Conservation (phyloP, 2,329 filamentous ascomycete species). For the Balansia obtecta region DNA sequence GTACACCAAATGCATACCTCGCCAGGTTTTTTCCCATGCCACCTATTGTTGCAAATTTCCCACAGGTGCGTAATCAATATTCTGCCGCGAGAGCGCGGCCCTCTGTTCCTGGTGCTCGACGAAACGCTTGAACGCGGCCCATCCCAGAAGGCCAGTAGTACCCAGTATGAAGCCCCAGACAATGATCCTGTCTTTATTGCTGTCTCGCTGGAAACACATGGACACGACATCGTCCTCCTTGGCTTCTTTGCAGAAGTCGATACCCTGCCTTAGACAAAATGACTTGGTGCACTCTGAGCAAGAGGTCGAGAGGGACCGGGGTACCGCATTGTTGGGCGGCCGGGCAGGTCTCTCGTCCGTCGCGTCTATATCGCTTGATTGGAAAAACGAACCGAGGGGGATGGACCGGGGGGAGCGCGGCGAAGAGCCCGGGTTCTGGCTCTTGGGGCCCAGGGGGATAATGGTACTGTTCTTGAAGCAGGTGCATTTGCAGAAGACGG, state of each 20-base stretch:
- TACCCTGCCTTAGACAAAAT: conserved; percentile 47
- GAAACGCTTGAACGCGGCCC: conserved; percentile 41
- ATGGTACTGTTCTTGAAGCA: conserved; percentile 60
- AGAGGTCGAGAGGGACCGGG: conserved; percentile 29
- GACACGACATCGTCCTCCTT: conserved; percentile 50
- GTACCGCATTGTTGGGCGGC: conserved; percentile 9
- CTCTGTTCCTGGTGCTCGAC: conserved; percentile 26
- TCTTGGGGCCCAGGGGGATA: conserved; percentile 41
- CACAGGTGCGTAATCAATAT: conserved; percentile 17
- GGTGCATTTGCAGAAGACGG: conserved; percentile 58
- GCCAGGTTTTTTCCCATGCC: no score
- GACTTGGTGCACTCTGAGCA: conserved; percentile 53
- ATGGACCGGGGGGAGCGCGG: conserved; percentile 11
- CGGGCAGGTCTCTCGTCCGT: not conserved
- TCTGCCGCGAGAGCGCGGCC: conserved; percentile 16
- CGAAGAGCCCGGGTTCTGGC: conserved; percentile 19
- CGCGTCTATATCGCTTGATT: conserved; percentile 10
- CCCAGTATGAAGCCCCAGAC: conserved; percentile 52
- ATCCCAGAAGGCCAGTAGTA: conserved; percentile 45
- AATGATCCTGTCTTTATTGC: conserved; percentile 53
- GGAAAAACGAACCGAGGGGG: conserved; percentile 10
- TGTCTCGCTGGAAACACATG: conserved; percentile 54
- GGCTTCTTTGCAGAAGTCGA: conserved; percentile 51
- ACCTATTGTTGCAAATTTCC: not conserved
- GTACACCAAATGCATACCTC: not conserved